Percentiles rank a stretch among this genome's conserved stretches.
Conservation (phyloP, 1,139 yeast genomes). For the Williopsis jadinii region DNA sequence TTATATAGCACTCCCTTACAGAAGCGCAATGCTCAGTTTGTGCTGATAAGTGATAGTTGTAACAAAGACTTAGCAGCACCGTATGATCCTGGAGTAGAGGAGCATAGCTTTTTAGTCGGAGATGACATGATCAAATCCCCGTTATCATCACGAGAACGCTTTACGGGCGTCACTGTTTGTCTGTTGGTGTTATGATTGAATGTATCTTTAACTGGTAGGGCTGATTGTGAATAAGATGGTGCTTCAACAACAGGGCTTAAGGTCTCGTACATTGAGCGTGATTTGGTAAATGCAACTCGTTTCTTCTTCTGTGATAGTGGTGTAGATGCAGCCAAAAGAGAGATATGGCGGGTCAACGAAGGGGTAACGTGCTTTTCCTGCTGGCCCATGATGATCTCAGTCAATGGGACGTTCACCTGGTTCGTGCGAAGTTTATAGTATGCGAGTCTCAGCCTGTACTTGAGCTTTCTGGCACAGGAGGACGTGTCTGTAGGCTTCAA, state of each 20-base stretch:
- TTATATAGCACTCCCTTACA: background rate
- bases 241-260: background rate
- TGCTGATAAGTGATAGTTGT: constrained; percentile 24
- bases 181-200: constrained; percentile 5
- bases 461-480: constrained; percentile 53
- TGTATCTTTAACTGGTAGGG: constrained; percentile 17
- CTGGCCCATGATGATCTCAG: constrained; percentile 15
- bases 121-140: constrained; percentile 28
- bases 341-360: constrained; percentile 20
- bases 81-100: constrained; percentile 37
- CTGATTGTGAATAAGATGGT: background rate
- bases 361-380: constrained; percentile 11
- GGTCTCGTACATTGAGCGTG: constrained; percentile 2
- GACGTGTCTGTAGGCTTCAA: background rate
- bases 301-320: constrained; percentile 22
- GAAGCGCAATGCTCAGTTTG: constrained; percentile 5
- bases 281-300: constrained; percentile 12
- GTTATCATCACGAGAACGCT: constrained; percentile 13
- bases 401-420: constrained; percentile 31
- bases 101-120: constrained; percentile 26
- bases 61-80: constrained; percentile 42
- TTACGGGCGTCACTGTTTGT: constrained; percentile 17
- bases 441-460: constrained; percentile 69
- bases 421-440: constrained; percentile 63
- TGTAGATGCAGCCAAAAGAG: constrained; percentile 30